Base-by-base conservation (phyloP, 805 yeast species). In the Pichia phayaonensis region DNA sequence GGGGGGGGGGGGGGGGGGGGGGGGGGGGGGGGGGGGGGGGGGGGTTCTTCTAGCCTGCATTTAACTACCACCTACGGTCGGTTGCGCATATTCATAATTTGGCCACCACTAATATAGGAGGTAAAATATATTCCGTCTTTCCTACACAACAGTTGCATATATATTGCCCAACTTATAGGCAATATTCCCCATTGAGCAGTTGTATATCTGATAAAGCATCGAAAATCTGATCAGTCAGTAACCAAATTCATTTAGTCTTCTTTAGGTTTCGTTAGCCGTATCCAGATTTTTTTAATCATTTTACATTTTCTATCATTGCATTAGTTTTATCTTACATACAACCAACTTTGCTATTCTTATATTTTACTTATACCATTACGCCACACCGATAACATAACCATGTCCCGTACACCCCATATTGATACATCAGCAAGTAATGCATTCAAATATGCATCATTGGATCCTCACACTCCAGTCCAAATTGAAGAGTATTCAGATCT, bases 401-500 rank as follows among this genome's bases (percentile, higher is more conserved):
- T 31, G 36, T 31, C 36, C 10, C 36, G 36, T 31, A 4, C n/a
- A 31, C 36, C 36, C 12, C 36, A 31, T 31, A 31, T 31, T 31
- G n/a, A 31, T 31, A 31, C 42, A 18, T 3, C 8, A 12, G 20
- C n/a, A 16, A 6, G 10, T 15, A 4, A 39, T 13, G 34, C 42
- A 8, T 51, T 23, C 39, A 34, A 40, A 13, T 42, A 44, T 41
- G 8, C 20, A 8, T 41, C 46, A 6, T 43, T 56, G 45, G 57
- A 56, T 51, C 60, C 55, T 4, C 38, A 44, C 23, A 34, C 48
- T 13, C 42, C 54, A 34, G 23, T 53, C 8, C 48, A 45, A 20
- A 47, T 54, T 48, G 51, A 51, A 4, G 64, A 63, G 15, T 54
- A 56, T 24, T 58, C 64, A 0, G 65, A 62, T 27, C 46, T 63